phyloP scores from a whole-genome alignment of 352 stramenopile species.

The Phytophthora kernoviae region DNA sequence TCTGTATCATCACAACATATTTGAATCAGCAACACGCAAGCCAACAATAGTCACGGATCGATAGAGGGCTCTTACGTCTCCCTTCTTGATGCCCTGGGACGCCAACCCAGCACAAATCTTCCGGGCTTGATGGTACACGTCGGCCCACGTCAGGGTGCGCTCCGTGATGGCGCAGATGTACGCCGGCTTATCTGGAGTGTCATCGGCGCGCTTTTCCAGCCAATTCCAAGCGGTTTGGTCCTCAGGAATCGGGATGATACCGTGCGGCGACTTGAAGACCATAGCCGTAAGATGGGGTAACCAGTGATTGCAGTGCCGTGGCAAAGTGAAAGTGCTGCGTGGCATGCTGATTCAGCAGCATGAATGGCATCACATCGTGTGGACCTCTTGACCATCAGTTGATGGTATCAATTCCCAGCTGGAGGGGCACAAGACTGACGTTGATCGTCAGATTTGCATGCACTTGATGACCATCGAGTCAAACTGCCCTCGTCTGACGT shows the following conservation, averaged over 20 bases:
- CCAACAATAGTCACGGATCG: not conserved
- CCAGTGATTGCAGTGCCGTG: constrained; percentile 1
- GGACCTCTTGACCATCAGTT: not conserved
- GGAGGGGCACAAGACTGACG: not conserved
- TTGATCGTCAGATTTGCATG: constrained; percentile 9
- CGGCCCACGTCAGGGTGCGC: constrained; percentile 40
- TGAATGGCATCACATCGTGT: constrained; percentile 4
- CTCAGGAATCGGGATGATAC: constrained; percentile 28
- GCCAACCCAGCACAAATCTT: constrained; percentile 42
- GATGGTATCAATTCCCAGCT: not conserved
- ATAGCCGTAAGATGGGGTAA: constrained; percentile 16
- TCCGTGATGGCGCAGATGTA: constrained; percentile 51
- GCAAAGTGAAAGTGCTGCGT: constrained; percentile 25
- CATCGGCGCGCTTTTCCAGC: constrained; percentile 38
- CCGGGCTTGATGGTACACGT: constrained; percentile 35
- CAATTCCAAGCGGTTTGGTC: constrained; percentile 45
- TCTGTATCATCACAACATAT: constrained; percentile 16
- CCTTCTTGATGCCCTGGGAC: constrained; percentile 45
- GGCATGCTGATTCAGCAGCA: constrained; percentile 3
- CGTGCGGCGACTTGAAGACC: constrained; percentile 50
- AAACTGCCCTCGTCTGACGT: constrained; percentile 28
- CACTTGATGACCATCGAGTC: constrained; percentile 19
- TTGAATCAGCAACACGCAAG: constrained; percentile 5
- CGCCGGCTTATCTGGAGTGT: constrained; percentile 35
- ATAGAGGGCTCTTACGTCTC: constrained; percentile 40